These are phyloP conservation scores for Scutellaria minor DNA, from an alignment of 257 asterid genomes.

Conservation along the genomic window DNA sequence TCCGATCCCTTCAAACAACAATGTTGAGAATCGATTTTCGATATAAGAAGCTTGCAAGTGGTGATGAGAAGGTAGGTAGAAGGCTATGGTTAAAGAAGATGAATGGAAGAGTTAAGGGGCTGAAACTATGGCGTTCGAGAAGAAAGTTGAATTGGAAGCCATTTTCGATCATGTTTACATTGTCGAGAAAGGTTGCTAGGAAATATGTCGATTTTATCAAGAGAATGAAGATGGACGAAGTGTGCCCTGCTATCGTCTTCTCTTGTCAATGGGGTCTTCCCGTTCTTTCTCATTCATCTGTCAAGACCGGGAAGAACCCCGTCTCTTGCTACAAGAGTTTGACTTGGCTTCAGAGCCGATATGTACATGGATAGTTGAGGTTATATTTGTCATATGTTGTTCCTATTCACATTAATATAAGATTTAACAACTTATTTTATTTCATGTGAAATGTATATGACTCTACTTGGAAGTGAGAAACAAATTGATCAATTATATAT, in stretches of 20 bases:
- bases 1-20: background rate
- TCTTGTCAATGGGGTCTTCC: constrained; percentile 84
- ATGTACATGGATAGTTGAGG: background rate
- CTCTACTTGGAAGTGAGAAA: too few relatives aligned
- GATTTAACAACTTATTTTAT: too few relatives aligned
- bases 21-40: background rate
- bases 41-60: constrained; percentile 53
- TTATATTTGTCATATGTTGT: background rate
- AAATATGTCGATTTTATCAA: constrained; percentile 44
- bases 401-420: too few relatives aligned
- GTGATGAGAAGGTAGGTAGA: constrained; percentile 36
- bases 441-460: too few relatives aligned
- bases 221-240: constrained; percentile 55
- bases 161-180: constrained; percentile 44
- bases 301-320: background rate
- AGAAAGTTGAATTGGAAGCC: constrained; percentile 80
- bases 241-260: constrained; percentile 36
- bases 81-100: constrained; percentile 47
- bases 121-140: constrained; percentile 49
- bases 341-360: constrained; percentile 3
- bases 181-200: constrained; percentile 62
- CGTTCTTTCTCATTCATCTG: constrained; percentile 54
- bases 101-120: constrained; percentile 58
- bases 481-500: too few relatives aligned
- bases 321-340: constrained; percentile 18